phyloP scores from a whole-genome alignment of 192 early-diverging fungal genomes.

The Phycomyces nitens region DNA sequence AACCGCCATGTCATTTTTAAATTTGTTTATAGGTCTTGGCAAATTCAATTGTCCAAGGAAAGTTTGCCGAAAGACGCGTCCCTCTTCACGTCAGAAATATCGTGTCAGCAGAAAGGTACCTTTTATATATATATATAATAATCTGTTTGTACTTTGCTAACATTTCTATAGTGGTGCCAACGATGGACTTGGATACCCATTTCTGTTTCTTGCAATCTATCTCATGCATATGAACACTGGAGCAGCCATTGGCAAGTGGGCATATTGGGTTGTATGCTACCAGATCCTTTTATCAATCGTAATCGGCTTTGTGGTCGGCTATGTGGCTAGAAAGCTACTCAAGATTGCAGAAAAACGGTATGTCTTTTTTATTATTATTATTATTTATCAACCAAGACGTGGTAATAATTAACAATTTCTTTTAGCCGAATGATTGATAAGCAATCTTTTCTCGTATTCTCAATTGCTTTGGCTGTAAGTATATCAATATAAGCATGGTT shows the following conservation, averaged over 20 bases:
- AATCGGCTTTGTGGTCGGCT: conserved; percentile 73
- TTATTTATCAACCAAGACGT: too few relatives aligned
- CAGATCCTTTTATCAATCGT: conserved; percentile 68
- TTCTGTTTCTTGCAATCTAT: conserved; percentile 71
- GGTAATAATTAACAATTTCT: too few relatives aligned
- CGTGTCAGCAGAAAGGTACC: conserved; percentile 62
- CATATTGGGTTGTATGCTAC: conserved; percentile 63
- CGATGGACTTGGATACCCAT: conserved; percentile 83
- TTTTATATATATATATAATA: too few relatives aligned
- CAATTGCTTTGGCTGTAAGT: conserved; percentile 68
- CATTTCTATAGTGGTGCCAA: conserved; percentile 64
- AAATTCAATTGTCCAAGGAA: conserved; percentile 86
- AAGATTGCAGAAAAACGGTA: conserved; percentile 52
- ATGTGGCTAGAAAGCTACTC: conserved; percentile 58
- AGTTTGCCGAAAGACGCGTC: conserved; percentile 85
- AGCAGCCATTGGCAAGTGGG: conserved; percentile 70
- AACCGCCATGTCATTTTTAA: too few relatives aligned
- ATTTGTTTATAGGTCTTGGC: conserved; percentile 73
- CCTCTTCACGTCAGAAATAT: conserved; percentile 64
- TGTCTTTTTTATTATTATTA: not conserved
- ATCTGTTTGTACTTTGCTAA: too few relatives aligned
- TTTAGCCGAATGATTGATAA: conserved; percentile 73
- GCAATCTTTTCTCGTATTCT: conserved; percentile 77
- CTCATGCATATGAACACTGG: conserved; percentile 51
- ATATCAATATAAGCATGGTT: too few relatives aligned